Evolutionary conservation across 371 early-diverging fungal genomes (phyloP).

Genomic region (Thermomucor indicae-seudaticae): DNA sequence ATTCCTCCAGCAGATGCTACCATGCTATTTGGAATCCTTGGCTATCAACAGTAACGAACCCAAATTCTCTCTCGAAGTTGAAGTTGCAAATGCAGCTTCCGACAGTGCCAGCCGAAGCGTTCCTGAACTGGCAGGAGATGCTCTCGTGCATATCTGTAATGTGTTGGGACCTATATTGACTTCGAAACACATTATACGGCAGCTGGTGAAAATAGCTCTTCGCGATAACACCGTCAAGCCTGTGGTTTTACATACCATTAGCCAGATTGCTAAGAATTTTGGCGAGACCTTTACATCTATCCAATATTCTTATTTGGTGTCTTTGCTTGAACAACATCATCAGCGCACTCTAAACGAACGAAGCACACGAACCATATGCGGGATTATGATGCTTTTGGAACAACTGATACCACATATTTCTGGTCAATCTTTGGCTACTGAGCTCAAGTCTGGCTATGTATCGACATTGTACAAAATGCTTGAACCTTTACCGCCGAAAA

Average conservation of each 20-base stretch:
- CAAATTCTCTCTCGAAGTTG: not conserved
- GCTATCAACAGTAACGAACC: constrained; percentile 16
- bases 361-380: constrained; percentile 24
- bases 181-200: constrained; percentile 60
- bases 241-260: constrained; percentile 37
- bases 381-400: constrained; percentile 32
- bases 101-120: constrained; percentile 2
- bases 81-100: constrained; percentile 1
- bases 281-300: constrained; percentile 64
- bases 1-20: constrained; percentile 59
- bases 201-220: constrained; percentile 51
- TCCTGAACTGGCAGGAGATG: constrained; percentile 45
- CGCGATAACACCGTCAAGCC: constrained; percentile 44
- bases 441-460: constrained; percentile 48
- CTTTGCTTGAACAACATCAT: constrained; percentile 22
- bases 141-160: constrained; percentile 46
- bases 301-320: constrained; percentile 55
- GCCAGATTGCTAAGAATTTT: constrained; percentile 50
- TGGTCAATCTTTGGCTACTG: constrained; percentile 31
- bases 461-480: constrained; percentile 35
- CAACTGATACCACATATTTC: constrained; percentile 39
- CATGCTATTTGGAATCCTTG: constrained; percentile 58
- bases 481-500: constrained; percentile 26
- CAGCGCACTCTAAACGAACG: constrained; percentile 12
- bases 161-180: constrained; percentile 57